A percentile compares a stretch with the other conserved stretches of the same genome.
phyloP scores from a whole-genome alignment of 768 basidiomycete genomes.

The Tricholoma matsutake region DNA sequence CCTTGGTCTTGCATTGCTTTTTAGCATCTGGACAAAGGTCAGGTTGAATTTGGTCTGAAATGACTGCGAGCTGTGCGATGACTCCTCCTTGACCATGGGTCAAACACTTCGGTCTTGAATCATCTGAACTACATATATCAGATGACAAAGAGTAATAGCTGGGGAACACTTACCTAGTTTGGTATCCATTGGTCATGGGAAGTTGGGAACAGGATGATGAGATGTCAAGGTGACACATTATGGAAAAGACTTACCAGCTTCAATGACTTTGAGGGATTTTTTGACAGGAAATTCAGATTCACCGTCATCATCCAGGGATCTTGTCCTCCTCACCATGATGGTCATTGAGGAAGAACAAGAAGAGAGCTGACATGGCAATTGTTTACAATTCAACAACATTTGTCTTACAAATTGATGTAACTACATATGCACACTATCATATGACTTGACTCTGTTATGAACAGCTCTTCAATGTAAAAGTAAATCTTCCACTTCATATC shows the following conservation, averaged over 20 bases:
- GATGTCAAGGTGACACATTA: neutral
- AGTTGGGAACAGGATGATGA: neutral
- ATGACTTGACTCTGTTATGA: neutral
- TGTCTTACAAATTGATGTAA: conserved; percentile 1
- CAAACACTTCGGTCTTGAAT: neutral
- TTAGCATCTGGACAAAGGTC: neutral
- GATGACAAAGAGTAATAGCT: neutral
- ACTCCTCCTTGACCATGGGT: conserved; percentile 1
- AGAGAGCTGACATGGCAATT: too few species aligned
- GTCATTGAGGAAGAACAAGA: neutral
- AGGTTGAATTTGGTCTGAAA: neutral
- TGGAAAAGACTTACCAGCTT: neutral
- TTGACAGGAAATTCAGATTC: neutral
- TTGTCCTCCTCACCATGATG: neutral
- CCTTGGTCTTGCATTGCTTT: neutral
- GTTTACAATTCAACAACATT: conserved; percentile 1
- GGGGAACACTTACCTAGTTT: neutral
- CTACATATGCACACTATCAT: neutral
- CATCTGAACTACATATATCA: neutral
- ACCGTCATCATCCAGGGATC: neutral
- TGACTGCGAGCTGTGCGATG: neutral
- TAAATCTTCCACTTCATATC: neutral
- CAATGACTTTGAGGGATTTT: neutral
- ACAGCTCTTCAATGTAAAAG: neutral
- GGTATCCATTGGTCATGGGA: neutral